These are phyloP conservation scores for Musa balbisiana DNA, from an alignment of 202 grass and related monocot genomes.

Conservation along the genomic window DNA sequence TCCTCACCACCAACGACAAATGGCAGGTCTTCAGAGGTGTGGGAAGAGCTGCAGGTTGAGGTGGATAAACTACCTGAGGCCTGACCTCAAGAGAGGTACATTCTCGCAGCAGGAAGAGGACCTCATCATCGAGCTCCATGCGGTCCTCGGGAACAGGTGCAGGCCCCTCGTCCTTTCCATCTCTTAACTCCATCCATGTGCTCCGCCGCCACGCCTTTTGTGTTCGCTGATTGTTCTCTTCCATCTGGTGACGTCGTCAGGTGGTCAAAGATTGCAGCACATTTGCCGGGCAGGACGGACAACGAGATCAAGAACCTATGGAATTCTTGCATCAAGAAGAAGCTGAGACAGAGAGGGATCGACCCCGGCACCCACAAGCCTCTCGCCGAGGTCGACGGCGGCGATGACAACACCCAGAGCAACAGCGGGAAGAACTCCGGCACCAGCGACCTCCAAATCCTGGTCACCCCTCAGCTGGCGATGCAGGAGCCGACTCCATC, in stretches of 20 bases:
- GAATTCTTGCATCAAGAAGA: slow-evolving; percentile 31
- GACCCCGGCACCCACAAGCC: slow-evolving; percentile 23
- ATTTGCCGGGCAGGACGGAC: slow-evolving; percentile 27
- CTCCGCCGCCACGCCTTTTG: too few relatives aligned
- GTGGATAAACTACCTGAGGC: slow-evolving; percentile 29
- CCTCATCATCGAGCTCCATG: slow-evolving; percentile 28
- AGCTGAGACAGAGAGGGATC: slow-evolving; percentile 25
- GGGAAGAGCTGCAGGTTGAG: slow-evolving; percentile 26
- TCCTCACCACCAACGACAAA: too few relatives aligned
- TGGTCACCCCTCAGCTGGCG: neutral
- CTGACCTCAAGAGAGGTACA: slow-evolving; percentile 23
- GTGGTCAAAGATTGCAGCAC: slow-evolving; percentile 28
- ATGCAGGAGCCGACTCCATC: neutral
- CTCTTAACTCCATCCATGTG: neutral
- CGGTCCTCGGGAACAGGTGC: slow-evolving; percentile 24
- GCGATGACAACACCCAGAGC: neutral
- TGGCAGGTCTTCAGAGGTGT: slow-evolving; percentile 15
- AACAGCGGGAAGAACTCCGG: neutral
- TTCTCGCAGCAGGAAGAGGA: slow-evolving; percentile 27
- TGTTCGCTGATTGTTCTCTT: neutral
- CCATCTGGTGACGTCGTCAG: neutral
- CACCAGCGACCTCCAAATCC: neutral
- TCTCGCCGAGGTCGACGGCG: neutral
- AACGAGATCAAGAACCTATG: slow-evolving; percentile 33
- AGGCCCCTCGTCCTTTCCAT: neutral